Conservation (phyloP, 2,329 filamentous ascomycete genomes). For the Trichoderma koningii region DNA sequence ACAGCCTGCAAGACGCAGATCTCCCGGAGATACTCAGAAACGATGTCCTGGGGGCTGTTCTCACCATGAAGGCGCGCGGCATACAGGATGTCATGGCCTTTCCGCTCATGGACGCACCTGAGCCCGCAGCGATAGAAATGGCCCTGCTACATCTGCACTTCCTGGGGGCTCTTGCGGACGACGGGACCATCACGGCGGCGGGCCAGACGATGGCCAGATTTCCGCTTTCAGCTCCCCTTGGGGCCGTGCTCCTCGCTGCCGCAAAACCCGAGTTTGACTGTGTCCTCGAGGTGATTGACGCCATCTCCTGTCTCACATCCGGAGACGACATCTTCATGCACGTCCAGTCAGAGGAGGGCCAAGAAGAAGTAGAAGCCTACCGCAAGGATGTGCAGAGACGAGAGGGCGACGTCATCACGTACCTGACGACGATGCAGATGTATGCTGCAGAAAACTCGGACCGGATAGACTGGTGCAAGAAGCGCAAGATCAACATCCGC, state of each 20-base stretch:
- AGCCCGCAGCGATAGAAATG: conserved; percentile 75
- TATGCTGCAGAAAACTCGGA: conserved; percentile 60
- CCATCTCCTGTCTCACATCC: conserved; percentile 66
- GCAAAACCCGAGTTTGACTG: conserved; percentile 70
- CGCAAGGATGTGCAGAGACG: conserved; percentile 61
- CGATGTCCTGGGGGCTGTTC: conserved; percentile 79
- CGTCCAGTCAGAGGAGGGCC: conserved; percentile 58
- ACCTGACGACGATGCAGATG: conserved; percentile 63
- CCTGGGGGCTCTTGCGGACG: conserved; percentile 72
- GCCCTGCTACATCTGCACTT: conserved; percentile 78
- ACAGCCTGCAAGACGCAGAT: conserved; percentile 69
- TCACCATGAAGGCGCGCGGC: conserved; percentile 92
- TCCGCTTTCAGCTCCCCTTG: conserved; percentile 78
- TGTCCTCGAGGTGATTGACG: conserved; percentile 80
- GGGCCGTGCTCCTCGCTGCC: conserved; percentile 80
- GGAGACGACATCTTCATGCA: conserved; percentile 66
- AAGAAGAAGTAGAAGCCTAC: conserved; percentile 54
- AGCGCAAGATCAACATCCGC: conserved; percentile 57
- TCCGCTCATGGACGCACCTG: conserved; percentile 80
- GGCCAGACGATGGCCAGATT: conserved; percentile 80
- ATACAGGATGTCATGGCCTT: conserved; percentile 81
- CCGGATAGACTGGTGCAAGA: conserved; percentile 59
- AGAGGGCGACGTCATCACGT: conserved; percentile 66
- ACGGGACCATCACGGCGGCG: conserved; percentile 70
- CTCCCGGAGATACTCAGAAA: conserved; percentile 88